Evolutionary conservation across 2,329 filamentous ascomycete species (phyloP), one percentile per base, ranked within the genome.

Genomic region (Aspergillus persii): DNA sequence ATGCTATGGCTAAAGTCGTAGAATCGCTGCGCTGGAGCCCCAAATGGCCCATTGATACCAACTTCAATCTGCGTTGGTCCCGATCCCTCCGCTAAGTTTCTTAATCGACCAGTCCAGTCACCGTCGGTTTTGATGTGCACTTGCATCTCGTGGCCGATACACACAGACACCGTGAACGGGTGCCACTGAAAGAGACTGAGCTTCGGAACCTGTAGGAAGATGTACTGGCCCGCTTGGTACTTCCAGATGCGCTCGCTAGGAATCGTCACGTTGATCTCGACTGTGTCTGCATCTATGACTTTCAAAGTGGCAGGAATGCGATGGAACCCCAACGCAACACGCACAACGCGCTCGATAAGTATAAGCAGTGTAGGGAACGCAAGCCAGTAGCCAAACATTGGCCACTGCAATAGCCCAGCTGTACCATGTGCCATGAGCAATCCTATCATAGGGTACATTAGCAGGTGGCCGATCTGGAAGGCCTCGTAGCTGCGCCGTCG

Each of bases 311-410:
- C 47, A 2, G 29, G 47, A 27, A 56, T 53, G 33, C 36, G 51
- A 26, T 53, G 51, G 23, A 53, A 53, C 1, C 51, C 51, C 7
- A 53, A 36, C 7, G 51, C 18, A 26, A 53, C 29, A 23, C 51
- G 51, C 2, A 53, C 36, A 2, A 31, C 26, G 5, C 51, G 33
- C 31, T 53, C 51, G 11, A 53, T 12, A 5, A 53, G 23, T 3
- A 56, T 36, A 12, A 50, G 47, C 9, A 56, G 18, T 2, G 54
- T 56, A 1, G 54, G 54, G 15, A 56, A 56, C 12, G 54, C 54
- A 33, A 56, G 54, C 54, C 54, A 56, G 36, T 56, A 56, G 5
- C 54, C 54, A 23, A 56, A 23, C 54, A 56, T 56, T 12, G 54
- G 47, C 54, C 54, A 56, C 26, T 56, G 54, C 3, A 56, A 31